Percentiles rank a stretch among this genome's conserved stretches.
These are phyloP conservation scores for Adansonia grandidieri DNA, from an alignment of 441 rosid genomes.

Conservation along the genomic window DNA sequence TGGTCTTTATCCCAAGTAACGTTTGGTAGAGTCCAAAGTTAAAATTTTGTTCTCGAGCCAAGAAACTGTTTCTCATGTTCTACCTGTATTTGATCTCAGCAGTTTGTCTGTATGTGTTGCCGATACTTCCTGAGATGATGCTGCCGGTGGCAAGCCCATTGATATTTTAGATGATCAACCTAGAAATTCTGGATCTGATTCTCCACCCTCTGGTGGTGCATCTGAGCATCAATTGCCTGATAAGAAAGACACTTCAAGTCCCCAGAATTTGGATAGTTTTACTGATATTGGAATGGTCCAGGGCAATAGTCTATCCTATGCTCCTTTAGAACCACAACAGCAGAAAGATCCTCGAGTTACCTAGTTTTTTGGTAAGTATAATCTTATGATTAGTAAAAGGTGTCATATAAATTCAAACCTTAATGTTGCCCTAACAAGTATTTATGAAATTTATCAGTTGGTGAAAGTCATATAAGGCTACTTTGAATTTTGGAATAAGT, in stretches of 20 bases:
- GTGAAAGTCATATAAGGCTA: neutral
- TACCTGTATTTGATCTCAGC: slow-evolving; percentile 29
- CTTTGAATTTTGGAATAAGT: neutral
- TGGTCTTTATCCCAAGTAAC: slow-evolving; percentile 29
- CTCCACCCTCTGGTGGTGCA: slow-evolving; percentile 55
- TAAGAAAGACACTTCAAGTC: slow-evolving; percentile 53
- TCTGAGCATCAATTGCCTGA: slow-evolving; percentile 70
- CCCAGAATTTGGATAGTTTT: slow-evolving; percentile 61
- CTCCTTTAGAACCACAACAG: slow-evolving; percentile 58
- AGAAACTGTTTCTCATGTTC: neutral
- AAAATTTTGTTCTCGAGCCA: neutral
- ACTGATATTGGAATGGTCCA: slow-evolving; percentile 59
- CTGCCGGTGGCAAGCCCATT: slow-evolving; percentile 50
- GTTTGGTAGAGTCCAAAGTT: neutral
- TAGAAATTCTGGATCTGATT: slow-evolving; percentile 60
- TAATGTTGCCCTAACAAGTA: neutral
- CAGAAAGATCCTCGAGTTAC: slow-evolving; percentile 67
- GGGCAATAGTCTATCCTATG: slow-evolving; percentile 57
- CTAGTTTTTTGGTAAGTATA: slow-evolving; percentile 60
- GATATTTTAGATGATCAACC: slow-evolving; percentile 56
- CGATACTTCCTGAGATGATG: slow-evolving; percentile 49
- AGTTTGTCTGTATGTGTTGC: slow-evolving; percentile 53
- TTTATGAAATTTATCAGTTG: neutral
- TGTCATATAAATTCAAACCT: slow-evolving; percentile 1
- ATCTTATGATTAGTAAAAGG: neutral